phyloP scores from a whole-genome alignment of 768 basidiomycete genomes.

The Lactifluus subvellereus region DNA sequence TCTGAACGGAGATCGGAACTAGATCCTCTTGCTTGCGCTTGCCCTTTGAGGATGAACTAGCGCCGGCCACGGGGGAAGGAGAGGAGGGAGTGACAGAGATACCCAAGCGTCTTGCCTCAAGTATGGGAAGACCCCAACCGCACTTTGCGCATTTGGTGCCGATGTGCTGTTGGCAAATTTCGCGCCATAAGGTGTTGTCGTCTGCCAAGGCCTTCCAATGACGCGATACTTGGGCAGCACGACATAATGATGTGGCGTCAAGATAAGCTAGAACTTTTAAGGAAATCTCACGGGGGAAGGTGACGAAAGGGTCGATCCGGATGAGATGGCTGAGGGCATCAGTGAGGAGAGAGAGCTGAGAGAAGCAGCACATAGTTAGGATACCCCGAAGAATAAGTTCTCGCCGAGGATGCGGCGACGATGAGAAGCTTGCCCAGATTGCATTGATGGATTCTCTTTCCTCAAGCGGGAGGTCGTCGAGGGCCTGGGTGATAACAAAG shows the following conservation, averaged over 20 bases:
- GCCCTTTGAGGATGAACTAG: constrained; percentile 25
- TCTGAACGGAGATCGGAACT: constrained; percentile 12
- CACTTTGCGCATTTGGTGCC: constrained; percentile 95
- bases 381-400: constrained; percentile 94
- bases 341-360: constrained; percentile 91
- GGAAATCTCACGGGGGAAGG: constrained; percentile 85
- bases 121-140: constrained; percentile 92
- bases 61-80: constrained; percentile 29
- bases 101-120: constrained; percentile 64
- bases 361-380: constrained; percentile 99
- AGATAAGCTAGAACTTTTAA: constrained; percentile 84
- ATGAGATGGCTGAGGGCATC: constrained; percentile 89
- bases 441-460: constrained; percentile 86
- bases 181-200: constrained; percentile 91
- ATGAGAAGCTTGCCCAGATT: constrained; percentile 96
- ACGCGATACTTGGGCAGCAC: constrained; percentile 84
- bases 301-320: constrained; percentile 88
- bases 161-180: constrained; percentile 98
- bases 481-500: constrained; percentile 48
- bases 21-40: constrained; percentile 40
- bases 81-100: constrained; percentile 38
- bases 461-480: constrained; percentile 79
- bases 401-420: constrained; percentile 84
- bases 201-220: constrained; percentile 88
- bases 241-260: constrained; percentile 88